Evolutionary conservation across 2,329 filamentous ascomycete species (phyloP).

Genomic region (Pyrenochaeta sp.): DNA sequence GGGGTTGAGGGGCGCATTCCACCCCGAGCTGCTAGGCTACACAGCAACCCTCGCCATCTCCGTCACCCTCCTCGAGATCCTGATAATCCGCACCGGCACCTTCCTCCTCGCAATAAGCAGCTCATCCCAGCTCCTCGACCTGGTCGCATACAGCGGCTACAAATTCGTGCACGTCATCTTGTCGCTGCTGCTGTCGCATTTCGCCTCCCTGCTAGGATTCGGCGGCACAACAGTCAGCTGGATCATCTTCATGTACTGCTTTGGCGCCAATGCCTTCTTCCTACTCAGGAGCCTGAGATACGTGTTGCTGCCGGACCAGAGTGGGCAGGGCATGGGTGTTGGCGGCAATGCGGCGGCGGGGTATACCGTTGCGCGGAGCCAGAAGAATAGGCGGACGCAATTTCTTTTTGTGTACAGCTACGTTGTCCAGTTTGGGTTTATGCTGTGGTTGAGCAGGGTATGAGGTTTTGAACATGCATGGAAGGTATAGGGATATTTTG

Average conservation of each 20-base stretch:
- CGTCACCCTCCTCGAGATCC: conserved; percentile 85
- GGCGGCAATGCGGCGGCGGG: conserved; percentile 56
- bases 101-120: conserved; percentile 95
- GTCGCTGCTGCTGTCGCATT: conserved; percentile 79
- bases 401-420: conserved; percentile 72
- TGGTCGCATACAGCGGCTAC: conserved; percentile 96
- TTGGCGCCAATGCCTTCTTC: conserved; percentile 93
- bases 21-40: conserved; percentile 89
- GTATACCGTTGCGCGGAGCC: conserved; percentile 79
- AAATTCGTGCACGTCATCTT: conserved; percentile 98
- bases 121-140: conserved; percentile 88
- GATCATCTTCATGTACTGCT: conserved; percentile 89
- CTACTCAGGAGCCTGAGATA: conserved; percentile 94
- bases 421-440: conserved; percentile 90
- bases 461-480: too few relatives aligned
- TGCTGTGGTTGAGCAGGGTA: conserved; percentile 74
- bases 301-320: conserved; percentile 81
- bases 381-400: conserved; percentile 53
- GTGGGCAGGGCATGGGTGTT: conserved; percentile 29
- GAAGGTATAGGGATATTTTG: too few relatives aligned
- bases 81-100: conserved; percentile 89
- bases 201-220: conserved; percentile 68
- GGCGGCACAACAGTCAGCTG: conserved; percentile 90
- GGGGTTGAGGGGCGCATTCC: conserved; percentile 87
- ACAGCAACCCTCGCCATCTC: conserved; percentile 85